These are phyloP conservation scores for Seiridium unicorne DNA, from an alignment of 2,329 filamentous ascomycete genomes.

Conservation along the genomic window DNA sequence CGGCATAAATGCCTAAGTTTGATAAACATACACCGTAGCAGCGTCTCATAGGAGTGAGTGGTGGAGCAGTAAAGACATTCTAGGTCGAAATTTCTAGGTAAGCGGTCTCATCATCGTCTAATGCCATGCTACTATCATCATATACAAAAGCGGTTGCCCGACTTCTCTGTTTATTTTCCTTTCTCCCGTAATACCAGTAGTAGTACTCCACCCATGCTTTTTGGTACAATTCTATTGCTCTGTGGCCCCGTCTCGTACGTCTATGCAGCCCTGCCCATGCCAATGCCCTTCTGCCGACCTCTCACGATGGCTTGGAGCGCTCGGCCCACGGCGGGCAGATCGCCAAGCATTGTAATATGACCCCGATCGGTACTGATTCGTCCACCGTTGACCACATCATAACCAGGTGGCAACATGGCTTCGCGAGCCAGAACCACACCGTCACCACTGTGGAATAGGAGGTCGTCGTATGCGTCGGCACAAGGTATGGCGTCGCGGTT, in stretches of 20 bases:
- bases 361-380: slow-evolving; percentile 78
- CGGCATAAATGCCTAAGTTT: too few relatives aligned
- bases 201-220: neutral
- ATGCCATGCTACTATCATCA: neutral
- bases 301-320: slow-evolving; percentile 68
- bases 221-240: too few relatives aligned
- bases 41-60: too few relatives aligned
- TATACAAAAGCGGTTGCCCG: neutral
- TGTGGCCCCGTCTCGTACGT: neutral
- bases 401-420: slow-evolving; percentile 81
- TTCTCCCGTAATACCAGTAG: neutral
- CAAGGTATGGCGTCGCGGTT: slow-evolving; percentile 72
- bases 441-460: slow-evolving; percentile 84
- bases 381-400: slow-evolving; percentile 70
- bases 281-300: slow-evolving; percentile 71
- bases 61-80: too few relatives aligned
- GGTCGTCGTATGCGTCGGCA: slow-evolving; percentile 78
- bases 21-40: too few relatives aligned
- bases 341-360: slow-evolving; percentile 83
- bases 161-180: neutral
- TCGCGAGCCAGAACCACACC: slow-evolving; percentile 85
- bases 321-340: slow-evolving; percentile 75
- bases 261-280: slow-evolving; percentile 44
- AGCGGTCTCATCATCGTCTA: neutral
- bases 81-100: too few relatives aligned